phyloP scores from a whole-genome alignment of 2,329 filamentous ascomycete genomes.

The Hortaea sp. region DNA sequence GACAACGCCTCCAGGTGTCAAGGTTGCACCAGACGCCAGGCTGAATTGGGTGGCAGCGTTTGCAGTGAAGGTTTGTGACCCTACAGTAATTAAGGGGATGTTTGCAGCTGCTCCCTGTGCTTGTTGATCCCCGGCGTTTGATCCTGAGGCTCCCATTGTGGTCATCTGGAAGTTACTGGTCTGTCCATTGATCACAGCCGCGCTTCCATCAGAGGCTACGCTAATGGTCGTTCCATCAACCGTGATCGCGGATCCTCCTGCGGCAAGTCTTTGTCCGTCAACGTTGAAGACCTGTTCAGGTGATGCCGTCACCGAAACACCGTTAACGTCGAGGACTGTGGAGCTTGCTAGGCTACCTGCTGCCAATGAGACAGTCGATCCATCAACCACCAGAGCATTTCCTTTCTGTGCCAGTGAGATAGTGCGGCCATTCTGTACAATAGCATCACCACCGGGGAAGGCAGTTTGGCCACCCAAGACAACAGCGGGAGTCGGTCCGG shows the following conservation, averaged over 20 bases:
- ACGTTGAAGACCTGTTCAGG: constrained; percentile 13
- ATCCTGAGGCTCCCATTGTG: constrained; percentile 2
- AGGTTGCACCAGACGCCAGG: constrained; percentile 27
- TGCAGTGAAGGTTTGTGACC: constrained; percentile 29
- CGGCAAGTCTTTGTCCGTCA: constrained; percentile 25
- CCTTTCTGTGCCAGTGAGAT: constrained; percentile 9
- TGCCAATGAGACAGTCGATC: constrained; percentile 5
- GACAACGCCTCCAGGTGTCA: constrained; percentile 29
- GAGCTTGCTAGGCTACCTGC: constrained; percentile 3
- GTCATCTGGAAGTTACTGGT: constrained; percentile 1
- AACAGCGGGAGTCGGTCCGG: constrained; percentile 12
- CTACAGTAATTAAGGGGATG: constrained; percentile 30
- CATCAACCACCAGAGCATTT: constrained; percentile 13
- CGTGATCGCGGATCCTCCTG: constrained; percentile 26
- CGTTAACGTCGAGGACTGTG: constrained; percentile 14
- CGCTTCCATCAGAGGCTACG: constrained; percentile 22
- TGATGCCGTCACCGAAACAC: constrained; percentile 11
- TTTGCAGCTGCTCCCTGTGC: constrained; percentile 10
- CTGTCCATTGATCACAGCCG: constrained; percentile 18
- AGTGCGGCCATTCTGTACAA: constrained; percentile 13
- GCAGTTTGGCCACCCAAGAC: constrained; percentile 19
- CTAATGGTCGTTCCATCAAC: constrained; percentile 26
- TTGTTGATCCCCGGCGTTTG: not conserved
- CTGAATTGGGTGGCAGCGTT: constrained; percentile 39
- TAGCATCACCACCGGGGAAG: constrained; percentile 16